Evolutionary conservation across 2,329 filamentous ascomycete species (phyloP).

Genomic region (Madurella mycetomatis): DNA sequence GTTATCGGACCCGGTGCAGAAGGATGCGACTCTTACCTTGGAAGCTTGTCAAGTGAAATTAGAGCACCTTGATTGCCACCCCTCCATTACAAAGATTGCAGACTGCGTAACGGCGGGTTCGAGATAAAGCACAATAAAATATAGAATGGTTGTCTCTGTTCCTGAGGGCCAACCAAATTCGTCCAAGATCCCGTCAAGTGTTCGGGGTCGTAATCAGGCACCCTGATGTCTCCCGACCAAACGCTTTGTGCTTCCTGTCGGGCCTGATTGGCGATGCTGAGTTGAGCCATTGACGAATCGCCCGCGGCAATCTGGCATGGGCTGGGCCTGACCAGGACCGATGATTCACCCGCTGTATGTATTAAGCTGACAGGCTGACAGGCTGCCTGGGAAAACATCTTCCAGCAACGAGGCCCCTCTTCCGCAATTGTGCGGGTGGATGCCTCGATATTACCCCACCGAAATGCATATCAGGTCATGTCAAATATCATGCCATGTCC

Average conservation of each 20-base stretch:
- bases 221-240: neutral
- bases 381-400: too few relatives aligned
- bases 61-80: conserved; percentile 3
- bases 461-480: conserved; percentile 10
- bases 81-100: conserved; percentile 8
- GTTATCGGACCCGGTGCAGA: neutral
- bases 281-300: neutral
- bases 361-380: neutral
- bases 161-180: too few relatives aligned
- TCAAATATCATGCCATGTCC: conserved; percentile 8
- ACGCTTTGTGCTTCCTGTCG: neutral
- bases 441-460: neutral
- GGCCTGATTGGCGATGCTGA: neutral
- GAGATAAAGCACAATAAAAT: neutral
- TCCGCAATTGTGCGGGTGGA: too few relatives aligned
- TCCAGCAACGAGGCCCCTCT: too few relatives aligned
- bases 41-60: too few relatives aligned
- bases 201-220: neutral
- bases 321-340: neutral
- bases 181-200: too few relatives aligned
- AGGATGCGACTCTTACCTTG: neutral
- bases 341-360: neutral
- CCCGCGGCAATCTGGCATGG: neutral
- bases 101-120: neutral
- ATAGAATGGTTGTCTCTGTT: too few relatives aligned